Evolutionary conservation across 1,284 basidiomycete genomes (phyloP).

Genomic region (Tremellales sp.): DNA sequence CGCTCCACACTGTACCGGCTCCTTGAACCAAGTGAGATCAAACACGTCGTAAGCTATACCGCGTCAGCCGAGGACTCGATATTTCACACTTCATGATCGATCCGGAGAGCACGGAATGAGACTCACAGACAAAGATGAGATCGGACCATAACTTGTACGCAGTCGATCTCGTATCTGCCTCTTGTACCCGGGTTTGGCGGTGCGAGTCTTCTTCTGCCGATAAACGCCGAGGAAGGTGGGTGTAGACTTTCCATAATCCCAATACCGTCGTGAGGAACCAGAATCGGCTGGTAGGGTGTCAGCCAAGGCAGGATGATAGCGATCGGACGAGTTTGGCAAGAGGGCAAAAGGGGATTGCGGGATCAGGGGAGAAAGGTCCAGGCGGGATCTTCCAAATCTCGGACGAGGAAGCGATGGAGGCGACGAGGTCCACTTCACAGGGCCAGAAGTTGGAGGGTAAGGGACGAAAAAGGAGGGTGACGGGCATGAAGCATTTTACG

Average conservation of each 20-base stretch:
- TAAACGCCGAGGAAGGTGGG: conserved; percentile 8
- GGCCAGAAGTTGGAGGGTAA: no score
- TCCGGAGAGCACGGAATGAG: background rate
- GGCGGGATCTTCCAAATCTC: no score
- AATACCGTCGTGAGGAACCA: conserved; percentile 42
- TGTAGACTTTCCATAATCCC: conserved; percentile 33
- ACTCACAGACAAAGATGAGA: conserved; percentile 44
- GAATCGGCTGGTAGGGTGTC: conserved; percentile 39
- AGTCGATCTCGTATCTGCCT: conserved; percentile 31
- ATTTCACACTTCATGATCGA: background rate
- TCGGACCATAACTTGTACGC: conserved; percentile 37
- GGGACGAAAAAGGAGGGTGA: no score
- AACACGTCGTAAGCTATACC: conserved; percentile 44
- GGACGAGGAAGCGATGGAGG: no score
- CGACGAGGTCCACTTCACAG: no score
- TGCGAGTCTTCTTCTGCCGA: background rate
- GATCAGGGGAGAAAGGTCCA: no score
- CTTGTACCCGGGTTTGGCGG: conserved; percentile 7
- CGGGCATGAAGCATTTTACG: no score
- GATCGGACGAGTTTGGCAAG: no score
- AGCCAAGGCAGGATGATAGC: no score
- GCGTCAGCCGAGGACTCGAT: no score
- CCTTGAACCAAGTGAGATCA: conserved; percentile 26
- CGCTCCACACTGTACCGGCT: conserved; percentile 40
- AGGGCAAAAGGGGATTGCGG: no score